Evolutionary conservation across 306 rosid genomes (phyloP).

Genomic region (Gastrolobium villosum): DNA sequence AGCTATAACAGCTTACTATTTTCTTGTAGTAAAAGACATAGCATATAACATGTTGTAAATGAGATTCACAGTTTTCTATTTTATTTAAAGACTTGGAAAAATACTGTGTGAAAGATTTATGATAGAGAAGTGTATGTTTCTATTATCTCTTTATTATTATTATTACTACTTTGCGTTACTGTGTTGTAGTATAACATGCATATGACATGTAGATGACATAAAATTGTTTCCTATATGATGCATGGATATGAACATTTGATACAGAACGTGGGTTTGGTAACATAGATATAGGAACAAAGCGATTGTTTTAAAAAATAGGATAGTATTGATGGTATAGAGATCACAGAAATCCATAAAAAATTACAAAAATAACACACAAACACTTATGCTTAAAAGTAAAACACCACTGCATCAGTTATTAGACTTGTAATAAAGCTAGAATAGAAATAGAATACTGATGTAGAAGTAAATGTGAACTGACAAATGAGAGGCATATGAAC

Average conservation of each 20-base stretch:
- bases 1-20: too few species aligned
- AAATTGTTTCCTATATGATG: conserved; percentile 19
- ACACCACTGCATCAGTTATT: neutral
- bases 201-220: neutral
- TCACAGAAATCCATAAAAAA: neutral
- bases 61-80: conserved; percentile 34
- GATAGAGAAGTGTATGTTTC: neutral
- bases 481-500: conserved; percentile 14
- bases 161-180: neutral
- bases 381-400: neutral
- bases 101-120: neutral
- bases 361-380: neutral
- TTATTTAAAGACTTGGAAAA: conserved; percentile 8
- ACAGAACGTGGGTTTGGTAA: neutral
- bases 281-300: conserved; percentile 11
- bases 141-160: neutral
- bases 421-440: neutral
- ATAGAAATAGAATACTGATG: neutral
- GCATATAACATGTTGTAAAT: conserved; percentile 3
- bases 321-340: conserved; percentile 24
- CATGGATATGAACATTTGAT: neutral
- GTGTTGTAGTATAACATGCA: conserved; percentile 1
- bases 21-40: neutral
- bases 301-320: neutral
- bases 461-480: neutral